Base-by-base conservation (phyloP, 75 land plant species). In the Sequoiadendron giganteum region DNA sequence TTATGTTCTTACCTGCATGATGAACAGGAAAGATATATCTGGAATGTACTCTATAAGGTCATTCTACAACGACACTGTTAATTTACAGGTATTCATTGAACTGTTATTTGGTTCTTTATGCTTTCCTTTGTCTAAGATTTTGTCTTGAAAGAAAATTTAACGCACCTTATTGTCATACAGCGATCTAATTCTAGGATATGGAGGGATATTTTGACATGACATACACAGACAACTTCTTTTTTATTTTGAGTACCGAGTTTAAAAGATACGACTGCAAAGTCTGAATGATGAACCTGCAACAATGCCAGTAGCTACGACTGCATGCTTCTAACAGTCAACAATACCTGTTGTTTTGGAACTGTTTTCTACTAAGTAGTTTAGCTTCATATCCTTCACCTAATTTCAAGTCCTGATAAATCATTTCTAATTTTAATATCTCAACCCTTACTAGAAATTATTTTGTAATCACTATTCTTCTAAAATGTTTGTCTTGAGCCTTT, bases 1-100 rank as follows among this genome's bases (percentile, higher is more conserved):
- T 11, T 47, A 61, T 61, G 13, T 82, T 43, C 0, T 82, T 43
- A 82, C 13, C 10, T 82, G 49, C 30, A 54, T 34, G 5, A 55
- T 85, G 39, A 55, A 54, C 86, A 85, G 86, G 65, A 32, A 52
- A 38, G 86, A 85, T 85, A 85, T 85, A 52, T 18, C 40, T 55
- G 86, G 86, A 85, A 55, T 16, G 21, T 55, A 54, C 32, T 0
- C 8, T 19, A 85, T 85, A 55, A 52, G 86, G 21, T 55, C 86
- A 3, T 85, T 85, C 42, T 85, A 32, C 56, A 52, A 55, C 16
- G 3, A 19, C 19, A 38, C 40, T 54, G 65, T 85, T 48, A 85
- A 61, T 32, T 38, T 85, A 19, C 86, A 85, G 86, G 86, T 85
- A 85, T 61, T 28, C 48, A 25, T 28, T 3, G 13, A 30, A 30